Conservation (phyloP, 495 filamentous ascomycete species). For the Glarea lozoyensis region DNA sequence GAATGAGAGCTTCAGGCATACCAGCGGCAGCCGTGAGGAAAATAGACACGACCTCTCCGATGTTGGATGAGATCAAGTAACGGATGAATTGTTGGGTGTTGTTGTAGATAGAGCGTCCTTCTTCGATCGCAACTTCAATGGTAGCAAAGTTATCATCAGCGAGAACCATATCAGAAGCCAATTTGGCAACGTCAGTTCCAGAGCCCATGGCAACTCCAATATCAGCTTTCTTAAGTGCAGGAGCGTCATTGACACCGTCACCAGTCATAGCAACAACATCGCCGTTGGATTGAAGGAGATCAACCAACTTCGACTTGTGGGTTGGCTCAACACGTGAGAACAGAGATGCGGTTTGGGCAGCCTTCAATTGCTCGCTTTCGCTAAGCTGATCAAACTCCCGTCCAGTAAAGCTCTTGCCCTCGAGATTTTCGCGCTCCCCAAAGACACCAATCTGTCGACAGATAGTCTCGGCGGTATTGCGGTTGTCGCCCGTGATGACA, state of each 20-base stretch:
- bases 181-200: constrained; percentile 93
- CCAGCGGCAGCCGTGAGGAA: constrained; percentile 95
- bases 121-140: constrained; percentile 91
- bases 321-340: constrained; percentile 96
- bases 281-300: constrained; percentile 84
- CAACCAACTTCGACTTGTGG: constrained; percentile 94
- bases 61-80: constrained; percentile 98
- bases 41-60: constrained; percentile 98
- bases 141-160: constrained; percentile 99
- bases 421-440: constrained; percentile 68
- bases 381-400: constrained; percentile 86
- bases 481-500: constrained; percentile 97
- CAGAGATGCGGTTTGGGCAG: constrained; percentile 75
- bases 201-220: constrained; percentile 99
- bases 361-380: constrained; percentile 68
- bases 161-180: constrained; percentile 98
- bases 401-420: constrained; percentile 90
- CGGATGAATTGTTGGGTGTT: constrained; percentile 99
- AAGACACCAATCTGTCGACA: constrained; percentile 97
- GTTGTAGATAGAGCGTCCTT: constrained; percentile 97
- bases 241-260: constrained; percentile 98
- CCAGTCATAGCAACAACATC: constrained; percentile 99
- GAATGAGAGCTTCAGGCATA: constrained; percentile 97
- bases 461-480: constrained; percentile 93
- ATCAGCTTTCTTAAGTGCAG: constrained; percentile 95